These are phyloP conservation scores for Paramecium bursaria DNA, from an alignment of 73 alveolate species.

Conservation along the genomic window DNA sequence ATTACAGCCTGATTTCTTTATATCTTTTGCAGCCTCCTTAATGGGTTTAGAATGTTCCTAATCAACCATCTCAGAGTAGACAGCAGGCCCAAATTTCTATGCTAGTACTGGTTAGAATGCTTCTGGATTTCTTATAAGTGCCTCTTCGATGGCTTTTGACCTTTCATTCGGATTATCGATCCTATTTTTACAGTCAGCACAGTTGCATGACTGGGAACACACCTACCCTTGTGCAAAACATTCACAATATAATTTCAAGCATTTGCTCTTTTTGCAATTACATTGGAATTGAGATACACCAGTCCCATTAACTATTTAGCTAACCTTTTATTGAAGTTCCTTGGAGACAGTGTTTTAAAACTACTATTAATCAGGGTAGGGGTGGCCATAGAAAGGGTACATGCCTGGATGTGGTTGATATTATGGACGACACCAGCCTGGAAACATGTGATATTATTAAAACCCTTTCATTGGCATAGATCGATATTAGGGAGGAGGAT, in stretches of 20 bases:
- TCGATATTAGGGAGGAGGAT: conserved; percentile 11
- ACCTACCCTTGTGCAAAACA: conserved; percentile 57
- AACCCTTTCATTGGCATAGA: conserved; percentile 4
- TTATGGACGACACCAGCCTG: conserved; percentile 22
- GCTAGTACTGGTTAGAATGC: conserved; percentile 42
- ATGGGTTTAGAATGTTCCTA: conserved; percentile 5
- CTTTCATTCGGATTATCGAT: conserved; percentile 56
- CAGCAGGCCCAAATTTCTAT: neutral
- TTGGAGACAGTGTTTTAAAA: conserved; percentile 35
- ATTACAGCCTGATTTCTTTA: conserved; percentile 73
- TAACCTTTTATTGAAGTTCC: conserved; percentile 40
- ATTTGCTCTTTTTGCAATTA: conserved; percentile 61
- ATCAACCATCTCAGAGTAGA: neutral
- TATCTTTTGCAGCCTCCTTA: conserved; percentile 8
- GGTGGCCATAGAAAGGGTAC: conserved; percentile 35
- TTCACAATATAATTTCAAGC: conserved; percentile 64
- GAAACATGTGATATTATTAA: conserved; percentile 8
- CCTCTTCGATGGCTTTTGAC: conserved; percentile 59
- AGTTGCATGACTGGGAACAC: conserved; percentile 63
- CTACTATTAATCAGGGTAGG: neutral
- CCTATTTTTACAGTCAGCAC: conserved; percentile 62
- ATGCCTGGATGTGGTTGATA: conserved; percentile 31
- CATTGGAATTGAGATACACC: conserved; percentile 46
- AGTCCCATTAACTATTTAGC: neutral
- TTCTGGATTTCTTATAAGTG: conserved; percentile 60